phyloP scores from a whole-genome alignment of 768 basidiomycete genomes.

The Asterophora lycoperdoides region DNA sequence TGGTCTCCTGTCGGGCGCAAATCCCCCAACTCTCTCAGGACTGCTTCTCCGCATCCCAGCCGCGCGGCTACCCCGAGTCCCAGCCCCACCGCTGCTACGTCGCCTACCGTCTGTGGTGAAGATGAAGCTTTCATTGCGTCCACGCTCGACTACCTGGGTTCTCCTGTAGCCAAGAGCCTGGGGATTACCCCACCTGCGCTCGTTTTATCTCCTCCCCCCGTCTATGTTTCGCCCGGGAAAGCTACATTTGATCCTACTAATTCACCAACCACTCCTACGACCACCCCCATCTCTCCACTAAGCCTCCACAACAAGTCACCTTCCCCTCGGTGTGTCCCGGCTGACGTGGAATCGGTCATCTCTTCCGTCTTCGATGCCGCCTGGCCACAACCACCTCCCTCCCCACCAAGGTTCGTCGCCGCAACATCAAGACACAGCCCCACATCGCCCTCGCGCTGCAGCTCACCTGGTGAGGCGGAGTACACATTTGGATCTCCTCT shows the following conservation, averaged over 20 bases:
- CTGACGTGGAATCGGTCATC: slow-evolving; percentile 31
- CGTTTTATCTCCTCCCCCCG: slow-evolving; percentile 18
- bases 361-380: slow-evolving; percentile 34
- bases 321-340: slow-evolving; percentile 23
- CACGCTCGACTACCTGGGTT: slow-evolving; percentile 42
- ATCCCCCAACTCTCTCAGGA: slow-evolving; percentile 17
- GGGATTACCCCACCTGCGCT: slow-evolving; percentile 31
- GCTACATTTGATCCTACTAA: slow-evolving; percentile 5
- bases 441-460: neutral
- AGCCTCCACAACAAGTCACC: slow-evolving; percentile 11
- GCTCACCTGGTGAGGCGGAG: slow-evolving; percentile 1
- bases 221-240: slow-evolving; percentile 15
- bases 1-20: slow-evolving; percentile 14
- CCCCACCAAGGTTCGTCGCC: slow-evolving; percentile 5
- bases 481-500: slow-evolving; percentile 18
- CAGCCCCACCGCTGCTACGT: slow-evolving; percentile 20
- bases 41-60: slow-evolving; percentile 21
- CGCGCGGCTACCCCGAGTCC: slow-evolving; percentile 23
- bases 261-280: slow-evolving; percentile 13
- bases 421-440: slow-evolving; percentile 1
- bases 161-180: slow-evolving; percentile 38
- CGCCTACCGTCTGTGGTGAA: slow-evolving; percentile 18
- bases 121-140: slow-evolving; percentile 40
- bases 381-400: slow-evolving; percentile 37
- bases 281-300: slow-evolving; percentile 1